These are phyloP conservation scores for Cercophora sp. DNA, from an alignment of 495 filamentous ascomycete genomes.

Conservation along the genomic window DNA sequence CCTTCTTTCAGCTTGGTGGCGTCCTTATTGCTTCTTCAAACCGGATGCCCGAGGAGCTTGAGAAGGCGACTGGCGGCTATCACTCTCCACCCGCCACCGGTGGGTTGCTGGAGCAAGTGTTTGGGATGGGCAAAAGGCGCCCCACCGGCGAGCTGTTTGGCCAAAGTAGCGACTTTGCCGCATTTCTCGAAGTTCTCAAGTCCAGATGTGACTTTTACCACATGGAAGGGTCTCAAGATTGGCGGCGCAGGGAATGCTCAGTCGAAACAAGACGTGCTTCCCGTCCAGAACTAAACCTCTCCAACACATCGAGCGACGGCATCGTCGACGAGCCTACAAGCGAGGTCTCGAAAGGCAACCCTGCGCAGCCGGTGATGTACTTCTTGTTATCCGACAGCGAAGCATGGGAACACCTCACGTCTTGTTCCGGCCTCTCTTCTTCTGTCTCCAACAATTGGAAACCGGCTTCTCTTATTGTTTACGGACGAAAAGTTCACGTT, in stretches of 20 bases:
- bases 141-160: slow-evolving; percentile 41
- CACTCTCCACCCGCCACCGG: slow-evolving; percentile 49
- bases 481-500: slow-evolving; percentile 54
- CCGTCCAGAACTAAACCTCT: too few species aligned
- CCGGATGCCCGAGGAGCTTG: slow-evolving; percentile 68
- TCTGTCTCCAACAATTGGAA: slow-evolving; percentile 37
- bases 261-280: too few species aligned
- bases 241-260: slow-evolving; percentile 50
- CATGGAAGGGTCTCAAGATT: slow-evolving; percentile 64
- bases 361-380: slow-evolving; percentile 29
- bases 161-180: slow-evolving; percentile 58
- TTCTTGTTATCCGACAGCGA: slow-evolving; percentile 23
- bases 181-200: slow-evolving; percentile 63
- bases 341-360: background rate
- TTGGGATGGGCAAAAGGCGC: slow-evolving; percentile 28
- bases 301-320: background rate
- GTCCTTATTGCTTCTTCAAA: slow-evolving; percentile 70
- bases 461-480: slow-evolving; percentile 49
- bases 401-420: slow-evolving; percentile 13
- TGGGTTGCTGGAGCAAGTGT: slow-evolving; percentile 44
- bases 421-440: background rate
- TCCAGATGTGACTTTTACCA: slow-evolving; percentile 69
- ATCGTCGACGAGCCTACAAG: background rate
- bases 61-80: slow-evolving; percentile 60
- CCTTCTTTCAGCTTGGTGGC: slow-evolving; percentile 69